Conservation (phyloP, 176 grass and related monocot species). For the Eleusine indica region DNA sequence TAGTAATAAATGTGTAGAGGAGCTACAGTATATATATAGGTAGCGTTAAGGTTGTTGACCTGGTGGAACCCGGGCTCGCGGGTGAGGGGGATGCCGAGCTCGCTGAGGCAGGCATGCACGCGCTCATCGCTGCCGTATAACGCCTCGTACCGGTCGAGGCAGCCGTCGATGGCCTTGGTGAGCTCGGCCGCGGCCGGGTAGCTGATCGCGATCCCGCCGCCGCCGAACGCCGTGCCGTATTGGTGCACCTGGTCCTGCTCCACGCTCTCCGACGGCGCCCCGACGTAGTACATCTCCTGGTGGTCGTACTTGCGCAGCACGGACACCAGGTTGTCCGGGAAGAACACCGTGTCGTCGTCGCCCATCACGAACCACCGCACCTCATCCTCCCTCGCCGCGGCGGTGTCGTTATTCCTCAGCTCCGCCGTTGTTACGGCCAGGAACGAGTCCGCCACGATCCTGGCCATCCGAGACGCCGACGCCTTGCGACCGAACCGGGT, state of each 20-base stretch:
- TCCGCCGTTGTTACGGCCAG: constrained; percentile 18
- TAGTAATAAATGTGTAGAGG: too few relatives aligned
- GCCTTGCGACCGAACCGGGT: constrained; percentile 66
- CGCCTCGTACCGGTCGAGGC: constrained; percentile 65
- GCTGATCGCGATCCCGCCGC: constrained; percentile 86
- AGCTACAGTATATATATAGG: too few relatives aligned
- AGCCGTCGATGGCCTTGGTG: constrained; percentile 58
- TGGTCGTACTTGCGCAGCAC: constrained; percentile 92
- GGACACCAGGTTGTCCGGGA: constrained; percentile 78
- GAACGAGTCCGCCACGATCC: constrained; percentile 76
- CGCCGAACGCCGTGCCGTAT: constrained; percentile 90
- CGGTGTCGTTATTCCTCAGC: constrained; percentile 24
- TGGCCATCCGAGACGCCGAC: constrained; percentile 73
- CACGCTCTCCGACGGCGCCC: constrained; percentile 91
- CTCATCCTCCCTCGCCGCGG: neutral
- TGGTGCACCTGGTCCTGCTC: constrained; percentile 86
- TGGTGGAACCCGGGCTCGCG: constrained; percentile 93
- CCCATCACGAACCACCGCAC: constrained; percentile 94
- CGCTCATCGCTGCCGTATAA: constrained; percentile 91
- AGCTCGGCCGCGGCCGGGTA: constrained; percentile 70
- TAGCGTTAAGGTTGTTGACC: constrained; percentile 27
- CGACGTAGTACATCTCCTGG: constrained; percentile 89
- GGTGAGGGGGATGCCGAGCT: constrained; percentile 93
- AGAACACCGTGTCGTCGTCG: constrained; percentile 98
- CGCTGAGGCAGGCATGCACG: constrained; percentile 74